Evolutionary conservation across 2,329 filamentous ascomycete species (phyloP), one percentile per base, ranked within the genome.

Genomic region (Ciborinia camelliae): DNA sequence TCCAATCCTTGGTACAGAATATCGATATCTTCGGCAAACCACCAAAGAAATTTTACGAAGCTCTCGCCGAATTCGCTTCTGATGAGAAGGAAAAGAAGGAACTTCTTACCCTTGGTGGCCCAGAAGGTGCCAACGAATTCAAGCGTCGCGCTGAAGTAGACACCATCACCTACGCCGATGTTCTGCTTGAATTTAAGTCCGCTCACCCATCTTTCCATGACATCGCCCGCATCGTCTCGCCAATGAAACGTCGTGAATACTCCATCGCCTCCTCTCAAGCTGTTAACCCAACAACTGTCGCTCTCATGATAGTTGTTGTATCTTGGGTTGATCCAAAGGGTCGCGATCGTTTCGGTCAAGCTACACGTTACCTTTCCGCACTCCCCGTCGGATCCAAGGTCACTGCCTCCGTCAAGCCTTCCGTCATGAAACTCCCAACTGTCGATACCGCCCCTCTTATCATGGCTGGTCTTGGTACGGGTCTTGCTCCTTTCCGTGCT

Each of bases 381-480:
- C 88, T 99, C 43, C 83, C 84, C 15, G 81, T 91, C 15, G 95
- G 95, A 60, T 81, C 90, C 45, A 81, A 89, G 41, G 87, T 99
- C 68, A 97, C 93, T 3, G 95, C 92, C 65, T 96, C 91, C 41
- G 92, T 99, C 77, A 99, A 99, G 82, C 92, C 95, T 0, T 97
- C 92, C 30, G 95, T 98, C 70, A 99, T 99, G 95, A 99, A 98
- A 81, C 85, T 99, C n/a, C 95, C 95, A 6, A 80, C 85, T 67
- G 89, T 88, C 76, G 89, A 93, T 71, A 95, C 91, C 45, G 91
- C 94, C 55, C 95, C 95, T 48, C 88, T 99, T 75, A 97, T 99
- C 82, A 97, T 99, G 94, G 95, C 95, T 12, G 95, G 95, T 77
- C 89, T 98, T n/a, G 95, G 95, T 69, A 99, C 95, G 0, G 95